These are phyloP conservation scores for Kurtzmaniella quercitrusa DNA, from an alignment of 1,139 yeast genomes.

Conservation along the genomic window DNA sequence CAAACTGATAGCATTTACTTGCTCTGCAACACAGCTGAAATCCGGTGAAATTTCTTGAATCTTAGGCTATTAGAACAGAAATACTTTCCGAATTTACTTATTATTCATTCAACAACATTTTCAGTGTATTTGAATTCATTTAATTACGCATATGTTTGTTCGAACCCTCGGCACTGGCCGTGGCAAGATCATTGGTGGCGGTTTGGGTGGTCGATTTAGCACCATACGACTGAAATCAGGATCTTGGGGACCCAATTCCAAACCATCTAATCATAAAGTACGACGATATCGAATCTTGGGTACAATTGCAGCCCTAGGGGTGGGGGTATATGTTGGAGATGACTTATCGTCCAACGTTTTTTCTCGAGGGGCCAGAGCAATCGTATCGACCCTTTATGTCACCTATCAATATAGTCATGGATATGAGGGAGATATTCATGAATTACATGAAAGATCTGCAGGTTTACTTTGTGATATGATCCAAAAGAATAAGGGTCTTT, in stretches of 20 bases:
- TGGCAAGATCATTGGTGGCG: background rate
- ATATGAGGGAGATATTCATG: conserved; percentile 31
- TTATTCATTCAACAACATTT: too few species aligned
- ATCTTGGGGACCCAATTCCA: background rate
- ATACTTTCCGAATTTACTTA: too few species aligned
- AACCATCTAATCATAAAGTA: background rate
- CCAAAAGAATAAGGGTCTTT: conserved; percentile 61
- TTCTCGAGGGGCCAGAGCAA: conserved; percentile 50
- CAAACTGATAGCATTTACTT: too few species aligned
- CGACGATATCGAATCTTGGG: background rate
- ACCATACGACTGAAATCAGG: background rate
- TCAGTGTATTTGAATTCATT: too few species aligned
- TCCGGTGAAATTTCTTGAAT: too few species aligned
- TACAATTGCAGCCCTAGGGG: conserved; percentile 4
- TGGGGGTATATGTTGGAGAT: conserved; percentile 33
- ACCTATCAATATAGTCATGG: conserved; percentile 50
- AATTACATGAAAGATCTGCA: conserved; percentile 59
- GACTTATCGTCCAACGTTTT: conserved; percentile 45
- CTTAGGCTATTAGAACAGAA: too few species aligned
- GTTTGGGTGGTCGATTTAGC: background rate
- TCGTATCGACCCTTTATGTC: conserved; percentile 44
- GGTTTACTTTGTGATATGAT: conserved; percentile 51
- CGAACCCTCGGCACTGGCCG: background rate
- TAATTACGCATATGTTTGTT: background rate
- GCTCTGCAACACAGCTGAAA: too few species aligned